Base-by-base conservation (phyloP, 2,329 filamentous ascomycete species). In the Lasiodiplodia citricola region DNA sequence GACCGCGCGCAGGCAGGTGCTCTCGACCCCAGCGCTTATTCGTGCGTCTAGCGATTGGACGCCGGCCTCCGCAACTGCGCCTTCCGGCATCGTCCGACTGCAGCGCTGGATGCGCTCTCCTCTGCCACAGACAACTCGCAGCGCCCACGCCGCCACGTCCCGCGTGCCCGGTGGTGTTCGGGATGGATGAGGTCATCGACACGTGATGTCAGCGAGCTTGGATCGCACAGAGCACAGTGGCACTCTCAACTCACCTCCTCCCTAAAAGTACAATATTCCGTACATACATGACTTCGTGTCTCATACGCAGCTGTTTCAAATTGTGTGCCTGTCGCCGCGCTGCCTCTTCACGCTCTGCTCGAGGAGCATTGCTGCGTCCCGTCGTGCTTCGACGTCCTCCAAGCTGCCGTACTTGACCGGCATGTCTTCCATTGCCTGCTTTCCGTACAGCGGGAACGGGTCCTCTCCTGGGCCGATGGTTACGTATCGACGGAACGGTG, bases 41-140 rank as follows among this genome's bases (percentile, higher is more conserved):
- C 60, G 60, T 64, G 60, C 60, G 60, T 28, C 60, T 64, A 64
- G 60, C 60, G 60, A 64, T 64, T 64, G 60, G 60, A 25, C 47
- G 28, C 47, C 31, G 44, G 44, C 60, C 60, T 64, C 60, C 47
- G 28, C 44, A 23, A n/a, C 41, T 16, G 11, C 6, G 7, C 10
- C 4, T 47, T 50, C 60, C 60, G 60, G 11, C 28, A 4, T 31
- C n/a, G 7, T 38, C 60, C 60, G 60, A 10, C 44, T 4, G 18
- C 18, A 21, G 44, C 5, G 8, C 18, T 8, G 47, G 58, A 23
- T 2, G 58, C 3, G 18, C n/a, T n/a, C 41, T 21, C 41, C n/a
- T n/a, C 16, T 25, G 23, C 18, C 38, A 18, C 44, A 16, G 44
- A 10, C 14, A n/a, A 23, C 47, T 47, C 28, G 6, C 47, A n/a